Evolutionary conservation across 306 rosid species (phyloP).

Genomic region (Hippophae rhamnoides): DNA sequence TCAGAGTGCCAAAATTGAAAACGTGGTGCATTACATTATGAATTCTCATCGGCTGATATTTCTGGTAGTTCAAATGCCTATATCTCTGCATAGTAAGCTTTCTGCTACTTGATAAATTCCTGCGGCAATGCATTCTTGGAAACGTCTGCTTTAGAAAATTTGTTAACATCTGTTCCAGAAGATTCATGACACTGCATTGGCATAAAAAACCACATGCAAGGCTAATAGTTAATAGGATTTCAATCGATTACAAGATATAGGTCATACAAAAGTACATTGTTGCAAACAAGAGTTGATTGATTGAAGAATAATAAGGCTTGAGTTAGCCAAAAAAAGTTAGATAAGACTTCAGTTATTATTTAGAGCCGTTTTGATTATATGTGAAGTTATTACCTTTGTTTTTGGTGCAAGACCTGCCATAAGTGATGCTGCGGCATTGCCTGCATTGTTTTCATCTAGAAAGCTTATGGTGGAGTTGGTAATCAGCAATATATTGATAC

Average conservation of each 20-base stretch:
- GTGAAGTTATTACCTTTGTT: conserved; percentile 41
- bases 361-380: not conserved
- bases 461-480: conserved; percentile 85
- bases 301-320: not conserved
- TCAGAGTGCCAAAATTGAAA: no score
- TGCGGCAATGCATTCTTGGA: conserved; percentile 23
- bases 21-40: no score
- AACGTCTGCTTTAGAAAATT: conserved; percentile 6
- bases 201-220: conserved; percentile 15
- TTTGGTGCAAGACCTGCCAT: conserved; percentile 98
- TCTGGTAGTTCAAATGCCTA: conserved; percentile 52
- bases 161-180: conserved; percentile 9
- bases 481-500: conserved; percentile 46
- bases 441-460: conserved; percentile 87
- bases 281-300: not conserved
- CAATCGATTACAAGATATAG: not conserved
- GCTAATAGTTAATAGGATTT: not conserved
- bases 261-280: not conserved
- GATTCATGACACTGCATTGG: conserved; percentile 38
- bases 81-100: conserved; percentile 57
- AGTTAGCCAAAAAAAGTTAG: not conserved
- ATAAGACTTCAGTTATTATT: not conserved
- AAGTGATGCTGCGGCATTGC: conserved; percentile 88
- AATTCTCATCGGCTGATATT: no score
- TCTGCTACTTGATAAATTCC: conserved; percentile 55